Conservation (phyloP, 75 land plant genomes). For the Picea sitchensis region DNA sequence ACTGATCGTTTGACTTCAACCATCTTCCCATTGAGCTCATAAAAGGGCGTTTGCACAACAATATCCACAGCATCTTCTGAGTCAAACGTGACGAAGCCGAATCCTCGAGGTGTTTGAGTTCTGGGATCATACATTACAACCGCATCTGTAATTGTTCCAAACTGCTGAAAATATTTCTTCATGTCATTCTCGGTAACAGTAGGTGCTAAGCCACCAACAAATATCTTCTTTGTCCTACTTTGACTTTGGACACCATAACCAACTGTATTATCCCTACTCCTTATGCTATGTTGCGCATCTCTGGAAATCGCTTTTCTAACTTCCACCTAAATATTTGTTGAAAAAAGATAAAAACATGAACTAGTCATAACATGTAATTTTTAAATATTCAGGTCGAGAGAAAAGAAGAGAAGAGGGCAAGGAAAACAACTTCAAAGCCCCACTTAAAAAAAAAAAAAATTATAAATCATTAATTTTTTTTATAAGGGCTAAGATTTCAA, state of each 20-base stretch:
- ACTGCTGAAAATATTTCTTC: conserved; percentile 53
- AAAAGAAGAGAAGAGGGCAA: no score
- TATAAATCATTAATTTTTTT: no score
- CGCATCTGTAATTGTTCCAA: conserved; percentile 46
- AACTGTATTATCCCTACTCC: conserved; percentile 18
- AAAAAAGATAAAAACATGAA: neutral
- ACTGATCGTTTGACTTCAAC: conserved; percentile 96
- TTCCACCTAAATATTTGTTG: conserved; percentile 26
- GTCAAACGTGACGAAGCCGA: conserved; percentile 80
- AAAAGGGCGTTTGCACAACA: conserved; percentile 78
- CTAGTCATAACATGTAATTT: conserved; percentile 4
- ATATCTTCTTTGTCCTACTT: conserved; percentile 66
- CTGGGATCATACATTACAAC: conserved; percentile 55
- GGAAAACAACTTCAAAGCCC: no score
- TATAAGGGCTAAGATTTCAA: no score
- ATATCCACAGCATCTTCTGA: conserved; percentile 91
- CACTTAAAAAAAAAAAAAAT: no score
- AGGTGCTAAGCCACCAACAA: conserved; percentile 50
- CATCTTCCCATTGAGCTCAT: conserved; percentile 94
- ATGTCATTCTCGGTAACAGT: conserved; percentile 49
- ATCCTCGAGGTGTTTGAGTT: conserved; percentile 53
- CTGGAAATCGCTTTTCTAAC: conserved; percentile 50
- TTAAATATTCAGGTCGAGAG: conserved; percentile 5
- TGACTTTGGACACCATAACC: conserved; percentile 21
- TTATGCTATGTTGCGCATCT: conserved; percentile 43